A percentile compares a stretch with the other conserved stretches of the same genome.
Conservation (phyloP, 2,329 filamentous ascomycete species). For the Aspergillus piperis region DNA sequence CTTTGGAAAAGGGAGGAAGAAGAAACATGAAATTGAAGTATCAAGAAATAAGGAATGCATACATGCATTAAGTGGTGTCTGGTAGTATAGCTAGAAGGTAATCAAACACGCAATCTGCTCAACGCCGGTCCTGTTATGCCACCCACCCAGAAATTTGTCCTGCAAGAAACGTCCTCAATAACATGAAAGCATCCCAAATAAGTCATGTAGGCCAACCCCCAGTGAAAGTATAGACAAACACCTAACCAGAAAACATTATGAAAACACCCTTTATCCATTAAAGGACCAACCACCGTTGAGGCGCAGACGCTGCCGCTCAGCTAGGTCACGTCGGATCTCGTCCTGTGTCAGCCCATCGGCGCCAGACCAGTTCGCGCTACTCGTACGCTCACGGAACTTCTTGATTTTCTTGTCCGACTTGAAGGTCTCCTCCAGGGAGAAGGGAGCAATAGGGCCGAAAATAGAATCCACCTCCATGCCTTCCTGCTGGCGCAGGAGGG, state of each 20-base stretch:
- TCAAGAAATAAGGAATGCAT: neutral
- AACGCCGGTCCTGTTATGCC: conserved; percentile 5
- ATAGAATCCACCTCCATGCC: conserved; percentile 74
- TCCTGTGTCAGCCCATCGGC: conserved; percentile 83
- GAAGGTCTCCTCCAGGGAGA: conserved; percentile 97
- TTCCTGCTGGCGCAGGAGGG: conserved; percentile 78
- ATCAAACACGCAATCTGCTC: neutral
- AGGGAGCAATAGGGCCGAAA: conserved; percentile 82
- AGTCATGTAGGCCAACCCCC: neutral
- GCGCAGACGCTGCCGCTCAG: conserved; percentile 75
- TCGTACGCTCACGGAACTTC: conserved; percentile 87
- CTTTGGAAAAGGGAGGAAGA: too few species aligned
- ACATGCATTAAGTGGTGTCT: neutral
- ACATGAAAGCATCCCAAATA: neutral
- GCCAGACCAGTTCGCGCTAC: conserved; percentile 89
- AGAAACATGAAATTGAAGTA: neutral
- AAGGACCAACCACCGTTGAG: conserved; percentile 86
- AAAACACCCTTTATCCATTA: conserved; percentile 11
- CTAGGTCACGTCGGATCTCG: conserved; percentile 77
- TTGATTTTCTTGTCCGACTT: conserved; percentile 83
- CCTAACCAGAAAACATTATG: neutral
- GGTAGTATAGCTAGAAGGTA: neutral
- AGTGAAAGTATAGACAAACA: neutral
- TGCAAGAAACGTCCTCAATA: neutral
- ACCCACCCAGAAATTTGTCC: neutral